Evolutionary conservation across 441 rosid species (phyloP).

Genomic region (Euphorbia schlechtendalii): DNA sequence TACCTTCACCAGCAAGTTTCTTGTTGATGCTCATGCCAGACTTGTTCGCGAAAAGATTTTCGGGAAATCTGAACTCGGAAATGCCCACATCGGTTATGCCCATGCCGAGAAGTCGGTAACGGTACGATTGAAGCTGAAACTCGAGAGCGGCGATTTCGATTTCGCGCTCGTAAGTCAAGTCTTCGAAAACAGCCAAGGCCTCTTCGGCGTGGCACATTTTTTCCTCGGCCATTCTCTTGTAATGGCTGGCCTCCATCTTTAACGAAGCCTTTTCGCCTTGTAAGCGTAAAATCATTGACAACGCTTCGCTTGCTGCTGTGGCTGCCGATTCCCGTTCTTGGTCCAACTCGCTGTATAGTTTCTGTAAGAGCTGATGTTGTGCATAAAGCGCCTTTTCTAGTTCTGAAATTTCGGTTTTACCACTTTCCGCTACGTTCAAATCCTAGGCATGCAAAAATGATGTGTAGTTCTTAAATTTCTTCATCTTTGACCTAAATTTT

Average conservation of each 20-base stretch:
- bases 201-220: constrained; percentile 76
- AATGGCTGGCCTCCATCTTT: constrained; percentile 84
- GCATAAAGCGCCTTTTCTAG: constrained; percentile 53
- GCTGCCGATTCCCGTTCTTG: constrained; percentile 80
- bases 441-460: constrained; percentile 9
- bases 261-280: constrained; percentile 75
- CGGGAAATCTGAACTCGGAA: constrained; percentile 33
- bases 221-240: constrained; percentile 86
- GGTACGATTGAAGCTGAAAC: constrained; percentile 73
- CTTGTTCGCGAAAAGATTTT: constrained; percentile 20
- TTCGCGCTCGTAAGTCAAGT: constrained; percentile 69
- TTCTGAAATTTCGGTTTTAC: constrained; percentile 27
- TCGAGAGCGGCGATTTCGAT: constrained; percentile 83
- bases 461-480: too few species aligned
- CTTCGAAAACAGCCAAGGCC: constrained; percentile 57
- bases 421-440: constrained; percentile 37
- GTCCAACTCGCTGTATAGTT: constrained; percentile 61
- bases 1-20: too few species aligned
- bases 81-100: constrained; percentile 51
- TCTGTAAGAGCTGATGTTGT: constrained; percentile 78
- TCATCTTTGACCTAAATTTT: too few species aligned
- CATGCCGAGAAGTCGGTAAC: constrained; percentile 58
- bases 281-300: constrained; percentile 78
- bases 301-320: constrained; percentile 70
- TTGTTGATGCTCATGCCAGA: too few species aligned